phyloP scores from a whole-genome alignment of 139 green algal genomes.

The Auxenochlorella protothecoides region DNA sequence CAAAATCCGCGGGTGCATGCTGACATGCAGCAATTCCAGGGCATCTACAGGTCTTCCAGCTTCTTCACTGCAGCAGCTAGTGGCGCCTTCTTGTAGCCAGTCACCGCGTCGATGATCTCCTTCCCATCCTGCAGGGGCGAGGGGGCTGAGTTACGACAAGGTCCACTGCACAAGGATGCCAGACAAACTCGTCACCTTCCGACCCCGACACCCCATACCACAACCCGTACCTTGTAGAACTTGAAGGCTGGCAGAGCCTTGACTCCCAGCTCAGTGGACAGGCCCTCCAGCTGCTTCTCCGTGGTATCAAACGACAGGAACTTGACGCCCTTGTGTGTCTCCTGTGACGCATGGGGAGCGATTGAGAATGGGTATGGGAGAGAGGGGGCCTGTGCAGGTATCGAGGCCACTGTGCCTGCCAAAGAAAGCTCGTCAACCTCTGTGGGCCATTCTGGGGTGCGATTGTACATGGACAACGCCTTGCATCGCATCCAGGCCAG shows the following conservation, averaged over 20 bases:
- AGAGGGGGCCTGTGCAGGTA: background rate
- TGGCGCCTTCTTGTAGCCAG: conserved; percentile 69
- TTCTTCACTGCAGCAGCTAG: conserved; percentile 44
- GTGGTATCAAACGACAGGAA: conserved; percentile 72
- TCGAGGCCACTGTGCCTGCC: background rate
- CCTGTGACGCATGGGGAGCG: conserved; percentile 5
- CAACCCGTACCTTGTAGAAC: conserved; percentile 51
- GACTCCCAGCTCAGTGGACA: conserved; percentile 45
- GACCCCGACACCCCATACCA: background rate
- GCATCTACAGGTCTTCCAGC: conserved; percentile 18
- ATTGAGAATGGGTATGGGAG: background rate
- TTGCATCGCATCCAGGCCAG: no score
- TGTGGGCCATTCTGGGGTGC: no score
- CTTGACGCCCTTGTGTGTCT: conserved; percentile 46
- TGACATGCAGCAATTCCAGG: background rate
- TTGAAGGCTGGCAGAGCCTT: conserved; percentile 62
- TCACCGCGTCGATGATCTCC: conserved; percentile 37
- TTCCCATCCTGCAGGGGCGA: conserved; percentile 37
- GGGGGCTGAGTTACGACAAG: background rate
- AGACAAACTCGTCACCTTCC: background rate
- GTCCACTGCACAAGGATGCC: background rate
- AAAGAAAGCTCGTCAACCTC: background rate
- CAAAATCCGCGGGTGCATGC: no score
- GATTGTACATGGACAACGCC: no score
- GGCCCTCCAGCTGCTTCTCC: conserved; percentile 39